Evolutionary conservation across 2,329 filamentous ascomycete species (phyloP).

Genomic region (Tolypocladium album): DNA sequence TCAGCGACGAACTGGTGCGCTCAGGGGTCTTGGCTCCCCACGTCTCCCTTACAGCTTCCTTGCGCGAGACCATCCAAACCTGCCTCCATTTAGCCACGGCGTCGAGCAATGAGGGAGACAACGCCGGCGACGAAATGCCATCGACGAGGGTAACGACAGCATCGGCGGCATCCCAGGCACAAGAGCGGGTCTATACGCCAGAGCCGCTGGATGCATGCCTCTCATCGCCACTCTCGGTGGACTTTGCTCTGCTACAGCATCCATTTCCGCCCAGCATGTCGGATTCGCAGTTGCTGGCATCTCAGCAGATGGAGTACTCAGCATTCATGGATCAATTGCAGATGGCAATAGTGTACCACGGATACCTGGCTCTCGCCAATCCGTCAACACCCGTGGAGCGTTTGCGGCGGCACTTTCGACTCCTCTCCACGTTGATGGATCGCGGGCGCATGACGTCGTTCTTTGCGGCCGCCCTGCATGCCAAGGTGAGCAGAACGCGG

Average conservation of each 20-base stretch:
- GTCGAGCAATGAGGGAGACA: background rate
- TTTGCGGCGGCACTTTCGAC: constrained; percentile 5
- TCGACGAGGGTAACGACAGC: background rate
- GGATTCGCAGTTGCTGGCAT: background rate
- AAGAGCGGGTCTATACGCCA: background rate
- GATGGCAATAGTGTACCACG: constrained; percentile 4
- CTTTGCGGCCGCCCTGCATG: constrained; percentile 7
- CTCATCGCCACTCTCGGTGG: background rate
- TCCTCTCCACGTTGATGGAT: constrained; percentile 4
- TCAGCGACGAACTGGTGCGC: constrained; percentile 7
- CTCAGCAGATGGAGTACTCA: background rate
- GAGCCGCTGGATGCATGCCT: background rate
- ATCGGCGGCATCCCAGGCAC: background rate
- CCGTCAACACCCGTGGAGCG: constrained; percentile 2
- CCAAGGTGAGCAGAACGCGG: constrained; percentile 1
- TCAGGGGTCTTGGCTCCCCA: constrained; percentile 6
- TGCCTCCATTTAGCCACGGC: constrained; percentile 4
- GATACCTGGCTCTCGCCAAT: constrained; percentile 5
- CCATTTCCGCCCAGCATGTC: background rate
- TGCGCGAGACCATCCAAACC: constrained; percentile 7
- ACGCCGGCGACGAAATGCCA: background rate
- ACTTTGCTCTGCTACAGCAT: background rate
- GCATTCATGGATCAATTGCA: constrained; percentile 8
- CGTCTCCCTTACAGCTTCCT: constrained; percentile 3
- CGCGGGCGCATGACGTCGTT: constrained; percentile 4